These are phyloP conservation scores for Vitis hybrid DNA, from an alignment of 177 flowering plant genomes.

Conservation along the genomic window DNA sequence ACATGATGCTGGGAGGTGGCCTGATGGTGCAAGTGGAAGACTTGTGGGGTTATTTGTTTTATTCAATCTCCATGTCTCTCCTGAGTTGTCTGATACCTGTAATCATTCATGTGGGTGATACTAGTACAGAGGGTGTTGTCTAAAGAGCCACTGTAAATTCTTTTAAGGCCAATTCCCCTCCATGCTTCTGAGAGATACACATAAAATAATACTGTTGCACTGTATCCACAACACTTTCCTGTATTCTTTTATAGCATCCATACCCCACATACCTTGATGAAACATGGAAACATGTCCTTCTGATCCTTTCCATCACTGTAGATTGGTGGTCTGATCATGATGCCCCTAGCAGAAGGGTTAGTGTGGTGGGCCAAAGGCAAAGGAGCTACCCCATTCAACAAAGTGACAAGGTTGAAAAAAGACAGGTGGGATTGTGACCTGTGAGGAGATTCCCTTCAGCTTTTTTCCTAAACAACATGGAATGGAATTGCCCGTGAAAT, in stretches of 20 bases:
- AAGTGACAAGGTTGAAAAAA: slow-evolving; percentile 13
- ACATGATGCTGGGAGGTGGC: slow-evolving; percentile 20
- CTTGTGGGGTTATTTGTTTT: slow-evolving; percentile 27
- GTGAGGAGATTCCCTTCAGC: slow-evolving; percentile 5
- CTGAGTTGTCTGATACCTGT: slow-evolving; percentile 24
- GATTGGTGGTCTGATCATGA: background rate
- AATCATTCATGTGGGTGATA: slow-evolving; percentile 20
- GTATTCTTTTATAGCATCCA: background rate
- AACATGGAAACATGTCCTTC: background rate
- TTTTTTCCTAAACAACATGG: slow-evolving; percentile 28
- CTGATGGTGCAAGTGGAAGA: slow-evolving; percentile 18
- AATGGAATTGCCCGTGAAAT: slow-evolving; percentile 15
- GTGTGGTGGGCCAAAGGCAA: background rate
- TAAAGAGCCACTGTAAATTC: slow-evolving; percentile 3
- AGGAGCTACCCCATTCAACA: background rate
- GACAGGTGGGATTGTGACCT: background rate
- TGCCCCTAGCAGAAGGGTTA: background rate
- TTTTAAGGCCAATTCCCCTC: background rate
- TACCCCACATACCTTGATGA: background rate
- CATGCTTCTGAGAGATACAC: slow-evolving; percentile 6
- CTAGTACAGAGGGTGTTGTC: slow-evolving; percentile 13
- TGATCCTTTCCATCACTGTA: background rate
- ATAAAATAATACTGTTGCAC: slow-evolving; percentile 1
- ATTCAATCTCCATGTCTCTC: slow-evolving; percentile 28
- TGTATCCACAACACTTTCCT: background rate